A percentile compares a stretch with the other conserved stretches of the same genome.
Evolutionary conservation across 306 rosid genomes (phyloP).

Genomic region (Cyamopsis tetragonoloba): DNA sequence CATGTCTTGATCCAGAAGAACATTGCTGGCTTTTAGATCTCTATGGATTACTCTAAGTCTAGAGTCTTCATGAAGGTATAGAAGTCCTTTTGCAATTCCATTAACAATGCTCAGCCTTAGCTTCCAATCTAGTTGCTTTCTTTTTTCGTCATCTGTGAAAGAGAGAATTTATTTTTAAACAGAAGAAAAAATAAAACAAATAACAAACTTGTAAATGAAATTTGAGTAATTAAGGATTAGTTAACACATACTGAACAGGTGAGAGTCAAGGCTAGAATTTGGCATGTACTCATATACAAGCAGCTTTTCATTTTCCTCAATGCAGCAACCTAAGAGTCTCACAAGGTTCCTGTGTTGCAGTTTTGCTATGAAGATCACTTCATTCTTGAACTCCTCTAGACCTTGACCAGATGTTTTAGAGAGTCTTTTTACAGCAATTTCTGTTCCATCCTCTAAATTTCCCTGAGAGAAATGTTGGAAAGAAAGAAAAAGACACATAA

Average conservation of each 20-base stretch:
- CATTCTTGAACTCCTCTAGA: slow-evolving; percentile 52
- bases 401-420: slow-evolving; percentile 57
- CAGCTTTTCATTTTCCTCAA: slow-evolving; percentile 54
- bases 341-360: slow-evolving; percentile 66
- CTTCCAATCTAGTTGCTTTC: slow-evolving; percentile 36
- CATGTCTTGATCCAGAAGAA: slow-evolving; percentile 40
- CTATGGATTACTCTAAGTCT: slow-evolving; percentile 45
- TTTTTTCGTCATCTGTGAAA: slow-evolving; percentile 30
- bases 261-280: slow-evolving; percentile 45
- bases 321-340: slow-evolving; percentile 54
- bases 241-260: slow-evolving; percentile 41
- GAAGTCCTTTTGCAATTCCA: slow-evolving; percentile 51
- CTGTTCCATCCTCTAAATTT: slow-evolving; percentile 43
- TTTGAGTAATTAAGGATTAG: neutral
- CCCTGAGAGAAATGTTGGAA: slow-evolving; percentile 40
- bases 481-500: neutral
- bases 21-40: slow-evolving; percentile 47
- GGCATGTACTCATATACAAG: slow-evolving; percentile 59
- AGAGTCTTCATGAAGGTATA: slow-evolving; percentile 54
- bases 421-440: slow-evolving; percentile 59
- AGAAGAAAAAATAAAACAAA: neutral
- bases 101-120: slow-evolving; percentile 27
- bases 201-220: neutral
- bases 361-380: slow-evolving; percentile 50
- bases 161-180: neutral